Evolutionary conservation across 495 filamentous ascomycete species (phyloP), one percentile per base, ranked within the genome.

Genomic region (Niebla homalea): DNA sequence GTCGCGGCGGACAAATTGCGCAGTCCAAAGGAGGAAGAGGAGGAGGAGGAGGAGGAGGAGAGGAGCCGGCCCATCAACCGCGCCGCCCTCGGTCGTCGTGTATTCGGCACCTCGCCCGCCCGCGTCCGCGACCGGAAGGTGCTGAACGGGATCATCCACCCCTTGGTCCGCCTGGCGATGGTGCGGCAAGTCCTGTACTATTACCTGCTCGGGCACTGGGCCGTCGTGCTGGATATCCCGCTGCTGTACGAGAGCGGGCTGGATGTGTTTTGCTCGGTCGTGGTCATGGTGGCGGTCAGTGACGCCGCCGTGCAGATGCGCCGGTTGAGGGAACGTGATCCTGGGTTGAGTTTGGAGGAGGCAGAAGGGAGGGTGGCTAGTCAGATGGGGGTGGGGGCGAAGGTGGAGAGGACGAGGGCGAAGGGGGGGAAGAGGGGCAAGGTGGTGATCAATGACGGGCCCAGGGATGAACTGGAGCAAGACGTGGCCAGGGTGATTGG

Each of bases 131-230:
- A 94, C 57, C 68, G 92, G 12, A 70, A 66, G 22, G 77, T 84
- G 14, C 70, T 98, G 7, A 95, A 96, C 55, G 70, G 75, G n/a
- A 96, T 98, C 49, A 82, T 95, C 32, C 92, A 97, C 63, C 92
- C 92, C 0, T 81, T 84, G 0, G 88, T 97, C 5, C 69, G 85
- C 22, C 71, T 66, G 62, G 87, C 80, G 59, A 86, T 94, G 70
- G 84, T 83, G 60, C 80, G 72, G 54, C 66, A 70, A 4, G 71
- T 93, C 15, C 50, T 83, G 16, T 63, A 66, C 21, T 71, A 78
- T 55, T 94, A 90, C 52, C 29, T 89, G 2, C 65, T 60, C 2
- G 89, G 90, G 2, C 54, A 78, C 49, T 85, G 89, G 85, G 89
- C 86, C 0, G 86, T 93, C 11, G 83, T 97, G n/a, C 67, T 98